These are phyloP conservation scores for Coprinopsis cinerea DNA, from an alignment of 768 basidiomycete species.

Conservation along the genomic window DNA sequence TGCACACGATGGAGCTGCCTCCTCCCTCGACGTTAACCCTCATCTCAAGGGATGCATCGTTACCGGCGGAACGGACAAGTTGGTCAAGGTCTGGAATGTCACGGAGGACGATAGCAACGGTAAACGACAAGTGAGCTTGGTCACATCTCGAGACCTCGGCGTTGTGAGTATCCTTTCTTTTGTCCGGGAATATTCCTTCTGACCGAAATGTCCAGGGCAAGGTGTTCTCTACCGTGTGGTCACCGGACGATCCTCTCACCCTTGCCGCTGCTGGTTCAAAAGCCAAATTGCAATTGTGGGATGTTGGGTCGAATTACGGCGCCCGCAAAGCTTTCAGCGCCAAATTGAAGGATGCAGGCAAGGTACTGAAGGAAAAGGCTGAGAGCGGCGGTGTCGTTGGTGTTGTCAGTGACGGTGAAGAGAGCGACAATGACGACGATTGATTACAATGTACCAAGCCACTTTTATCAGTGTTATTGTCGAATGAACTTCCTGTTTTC, in stretches of 20 bases:
- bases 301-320: constrained; percentile 78
- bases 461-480: background rate
- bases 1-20: constrained; percentile 89
- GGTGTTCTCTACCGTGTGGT: constrained; percentile 88
- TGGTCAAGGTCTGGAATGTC: constrained; percentile 96
- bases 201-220: constrained; percentile 61
- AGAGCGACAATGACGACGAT: constrained; percentile 45
- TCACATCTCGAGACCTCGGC: constrained; percentile 84
- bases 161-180: constrained; percentile 50
- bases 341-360: constrained; percentile 72
- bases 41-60: constrained; percentile 86
- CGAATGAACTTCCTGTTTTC: background rate
- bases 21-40: constrained; percentile 86
- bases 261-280: constrained; percentile 93
- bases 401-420: constrained; percentile 65
- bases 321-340: constrained; percentile 77
- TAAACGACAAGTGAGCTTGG: constrained; percentile 75
- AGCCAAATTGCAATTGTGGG: constrained; percentile 94
- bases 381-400: constrained; percentile 61
- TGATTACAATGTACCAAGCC: constrained; percentile 11
- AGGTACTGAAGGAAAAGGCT: constrained; percentile 56
- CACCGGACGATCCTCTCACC: constrained; percentile 91
- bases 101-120: constrained; percentile 54
- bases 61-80: constrained; percentile 92
- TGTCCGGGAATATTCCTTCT: background rate